Evolutionary conservation across 768 basidiomycete species (phyloP).

Genomic region (Trametes elegans): DNA sequence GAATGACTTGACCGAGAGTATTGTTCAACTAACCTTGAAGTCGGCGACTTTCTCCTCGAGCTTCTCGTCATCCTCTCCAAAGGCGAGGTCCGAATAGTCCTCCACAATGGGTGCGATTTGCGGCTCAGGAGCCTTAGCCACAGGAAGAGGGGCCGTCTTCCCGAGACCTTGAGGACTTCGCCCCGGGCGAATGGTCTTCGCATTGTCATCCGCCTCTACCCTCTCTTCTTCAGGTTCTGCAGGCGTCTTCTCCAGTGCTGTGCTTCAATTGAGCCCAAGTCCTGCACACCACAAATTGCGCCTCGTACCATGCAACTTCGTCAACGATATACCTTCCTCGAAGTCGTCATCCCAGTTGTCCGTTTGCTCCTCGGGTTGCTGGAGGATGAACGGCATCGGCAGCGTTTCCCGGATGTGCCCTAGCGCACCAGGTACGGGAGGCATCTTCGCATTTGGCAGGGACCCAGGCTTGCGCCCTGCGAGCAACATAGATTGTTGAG

Average conservation of each 20-base stretch:
- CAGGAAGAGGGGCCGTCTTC: constrained; percentile 42
- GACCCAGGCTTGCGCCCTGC: constrained; percentile 16
- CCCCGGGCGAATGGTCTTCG: constrained; percentile 74
- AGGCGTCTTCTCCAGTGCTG: constrained; percentile 63
- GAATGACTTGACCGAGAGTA: background rate
- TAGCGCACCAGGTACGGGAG: constrained; percentile 19
- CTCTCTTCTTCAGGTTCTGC: constrained; percentile 60
- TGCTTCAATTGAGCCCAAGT: background rate
- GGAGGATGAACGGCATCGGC: constrained; percentile 63
- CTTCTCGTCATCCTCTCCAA: constrained; percentile 71
- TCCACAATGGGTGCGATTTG: constrained; percentile 73
- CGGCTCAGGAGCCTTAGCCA: constrained; percentile 59
- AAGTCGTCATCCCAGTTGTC: constrained; percentile 99
- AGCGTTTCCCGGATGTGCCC: constrained; percentile 34
- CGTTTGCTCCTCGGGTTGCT: constrained; percentile 79
- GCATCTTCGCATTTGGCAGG: constrained; percentile 18
- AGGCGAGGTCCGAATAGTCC: constrained; percentile 86
- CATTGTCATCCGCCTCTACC: constrained; percentile 64
- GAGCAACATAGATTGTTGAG: constrained; percentile 13
- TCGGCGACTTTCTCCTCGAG: constrained; percentile 79
- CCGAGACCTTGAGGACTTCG: constrained; percentile 55
- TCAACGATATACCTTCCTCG: constrained; percentile 86
- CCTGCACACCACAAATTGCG: background rate
- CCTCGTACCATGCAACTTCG: constrained; percentile 67
- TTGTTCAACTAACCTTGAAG: constrained; percentile 59